Conservation (phyloP, 1,139 yeast genomes). For the Taiozyma sp. region DNA sequence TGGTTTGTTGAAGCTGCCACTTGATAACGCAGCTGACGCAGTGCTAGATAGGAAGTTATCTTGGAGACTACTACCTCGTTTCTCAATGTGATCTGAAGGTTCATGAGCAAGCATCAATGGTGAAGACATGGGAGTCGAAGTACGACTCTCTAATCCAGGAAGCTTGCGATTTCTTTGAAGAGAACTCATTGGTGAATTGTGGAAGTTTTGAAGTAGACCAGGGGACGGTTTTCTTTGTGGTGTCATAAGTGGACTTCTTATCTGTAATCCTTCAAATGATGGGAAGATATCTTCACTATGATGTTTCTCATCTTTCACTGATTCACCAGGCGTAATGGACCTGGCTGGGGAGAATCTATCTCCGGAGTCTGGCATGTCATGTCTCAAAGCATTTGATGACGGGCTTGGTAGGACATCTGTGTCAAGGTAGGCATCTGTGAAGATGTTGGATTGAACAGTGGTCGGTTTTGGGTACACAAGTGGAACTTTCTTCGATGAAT, state of each 20-base stretch:
- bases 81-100: conserved; percentile 21
- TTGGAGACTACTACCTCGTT: conserved; percentile 12
- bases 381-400: conserved; percentile 3
- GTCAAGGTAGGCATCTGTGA: conserved; percentile 37
- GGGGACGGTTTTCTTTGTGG: conserved; percentile 56
- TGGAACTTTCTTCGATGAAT: background rate
- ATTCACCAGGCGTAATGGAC: conserved; percentile 34
- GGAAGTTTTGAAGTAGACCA: conserved; percentile 29
- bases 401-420: conserved; percentile 27
- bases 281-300: conserved; percentile 9
- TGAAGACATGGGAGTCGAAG: conserved; percentile 40
- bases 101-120: conserved; percentile 30
- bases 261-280: conserved; percentile 14
- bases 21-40: background rate
- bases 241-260: conserved; percentile 28
- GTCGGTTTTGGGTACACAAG: conserved; percentile 21
- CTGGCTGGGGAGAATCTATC: conserved; percentile 30
- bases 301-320: conserved; percentile 6
- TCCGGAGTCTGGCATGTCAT: conserved; percentile 9
- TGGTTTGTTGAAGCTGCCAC: conserved; percentile 33
- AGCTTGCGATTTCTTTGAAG: conserved; percentile 43
- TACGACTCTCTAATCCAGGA: conserved; percentile 16
- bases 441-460: conserved; percentile 28
- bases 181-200: conserved; percentile 46
- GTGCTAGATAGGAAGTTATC: conserved; percentile 15